Base-by-base conservation (phyloP, 768 basidiomycete genomes). In the Daedaleopsis nitida region DNA sequence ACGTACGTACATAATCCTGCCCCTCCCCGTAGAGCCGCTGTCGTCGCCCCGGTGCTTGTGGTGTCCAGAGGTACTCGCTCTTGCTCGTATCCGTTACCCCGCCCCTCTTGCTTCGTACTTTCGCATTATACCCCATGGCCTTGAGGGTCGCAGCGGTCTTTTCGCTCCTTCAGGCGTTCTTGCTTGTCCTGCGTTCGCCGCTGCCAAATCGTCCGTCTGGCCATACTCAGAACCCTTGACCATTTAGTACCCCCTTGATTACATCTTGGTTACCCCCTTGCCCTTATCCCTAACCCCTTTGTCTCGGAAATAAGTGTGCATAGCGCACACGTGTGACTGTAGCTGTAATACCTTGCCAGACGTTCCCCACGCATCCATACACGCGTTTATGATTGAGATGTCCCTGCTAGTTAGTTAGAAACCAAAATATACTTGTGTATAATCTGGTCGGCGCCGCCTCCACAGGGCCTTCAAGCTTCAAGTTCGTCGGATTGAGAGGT, bases 371-470 rank as follows among this genome's bases (percentile, higher is more conserved):
- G 17, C 24, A 34, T 27, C 27, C 55, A 57, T 57, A 57, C 55
- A 57, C 55, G 55, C 19, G n/a, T n/a, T n/a, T n/a, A n/a, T n/a
- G n/a, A 45, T 57, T 50, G 23, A 49, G 47, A 57, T 47, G 48
- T 24, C 50, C 13, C 49, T 37, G 43, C 13, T 42, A 42, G 39
- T 13, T 13, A 42, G 39, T 13, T 13, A 42, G 10, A 42, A 11
- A 11, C 13, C 11, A 42, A 42, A 17, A 42, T 13, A 42, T 42
- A 42, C 13, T 42, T 17, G 13, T 42, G 39, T 11, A 42, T 17
- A 42, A 42, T 10, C 39, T 32, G 7, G 27, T 32, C 27, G 27
- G 27, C 27, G 4, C 4, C 27, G 27, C 4, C 27, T 32, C n/a
- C n/a, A n/a, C n/a, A n/a, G n/a, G n/a, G n/a, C n/a, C n/a, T n/a